Evolutionary conservation across 1,284 basidiomycete genomes (phyloP), one percentile per base, ranked within the genome.

Genomic region (Ceratobasidium sp.): DNA sequence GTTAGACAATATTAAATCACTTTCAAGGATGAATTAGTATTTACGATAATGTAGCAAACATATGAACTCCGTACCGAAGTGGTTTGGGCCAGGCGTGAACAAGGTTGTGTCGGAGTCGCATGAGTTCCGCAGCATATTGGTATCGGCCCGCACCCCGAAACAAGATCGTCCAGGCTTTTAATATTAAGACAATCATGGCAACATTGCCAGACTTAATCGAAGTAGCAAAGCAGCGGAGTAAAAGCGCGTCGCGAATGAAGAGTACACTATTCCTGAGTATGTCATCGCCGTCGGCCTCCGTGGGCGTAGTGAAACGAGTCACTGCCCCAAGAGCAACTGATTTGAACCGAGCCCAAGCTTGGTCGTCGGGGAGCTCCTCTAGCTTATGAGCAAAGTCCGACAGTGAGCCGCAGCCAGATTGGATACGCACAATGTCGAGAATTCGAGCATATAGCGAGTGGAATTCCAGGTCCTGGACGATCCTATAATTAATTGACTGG

Each of bases 121-220:
- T 77, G 79, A 83, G 81, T 76, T 85, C 83, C 48, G 84, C 77
- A 0, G 84, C 84, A 74, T 86, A 85, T 76, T 85, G 85, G 0
- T 79, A 76, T 0, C 80, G 80, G 0, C 83, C 83, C 56, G 77
- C 82, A 0, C 81, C 83, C 2, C 82, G 81, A 74, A 78, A 85
- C 17, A 78, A 78, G 2, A 82, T 73, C 0, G 82, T 80, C 76
- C 80, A 81, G 7, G 27, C 50, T n/a, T 53, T 53, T n/a, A n/a
- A n/a, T n/a, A n/a, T n/a, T n/a, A n/a, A n/a, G n/a, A n/a, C n/a
- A n/a, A n/a, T n/a, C n/a, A n/a, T n/a, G n/a, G n/a, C n/a, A n/a
- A n/a, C n/a, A n/a, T n/a, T n/a, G n/a, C n/a, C n/a, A n/a, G n/a
- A n/a, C n/a, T n/a, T n/a, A n/a, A n/a, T n/a, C n/a, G n/a, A n/a